Conservation (phyloP, 2,329 filamentous ascomycete species). For the Neofusicoccum ribis region DNA sequence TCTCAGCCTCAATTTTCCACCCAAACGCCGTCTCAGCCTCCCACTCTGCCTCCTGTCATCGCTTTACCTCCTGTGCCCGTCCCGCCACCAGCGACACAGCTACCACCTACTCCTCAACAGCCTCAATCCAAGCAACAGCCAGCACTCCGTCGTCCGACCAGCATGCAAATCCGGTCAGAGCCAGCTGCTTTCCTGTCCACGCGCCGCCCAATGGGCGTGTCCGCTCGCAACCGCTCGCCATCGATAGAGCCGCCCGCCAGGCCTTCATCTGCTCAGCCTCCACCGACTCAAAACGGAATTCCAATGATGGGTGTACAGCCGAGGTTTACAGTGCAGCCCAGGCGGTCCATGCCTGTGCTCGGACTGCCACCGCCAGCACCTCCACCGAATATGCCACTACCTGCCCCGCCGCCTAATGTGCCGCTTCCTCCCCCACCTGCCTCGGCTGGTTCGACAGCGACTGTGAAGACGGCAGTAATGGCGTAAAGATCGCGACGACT, state of each 20-base stretch:
- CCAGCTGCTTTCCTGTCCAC: slow-evolving; percentile 46
- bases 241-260: background rate
- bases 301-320: slow-evolving; percentile 16
- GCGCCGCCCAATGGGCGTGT: slow-evolving; percentile 28
- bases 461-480: slow-evolving; percentile 10
- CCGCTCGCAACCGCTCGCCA: background rate
- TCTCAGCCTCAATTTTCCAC: slow-evolving; percentile 3
- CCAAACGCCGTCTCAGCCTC: background rate
- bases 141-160: slow-evolving; percentile 43
- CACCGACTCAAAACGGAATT: background rate
- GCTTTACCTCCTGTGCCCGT: slow-evolving; percentile 22
- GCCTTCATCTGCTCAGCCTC: slow-evolving; percentile 4
- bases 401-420: slow-evolving; percentile 32
- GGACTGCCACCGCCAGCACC: slow-evolving; percentile 48
- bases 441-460: background rate
- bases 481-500: background rate
- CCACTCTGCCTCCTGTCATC: background rate
- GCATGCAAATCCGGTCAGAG: slow-evolving; percentile 46
- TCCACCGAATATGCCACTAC: slow-evolving; percentile 48
- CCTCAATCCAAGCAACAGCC: slow-evolving; percentile 21
- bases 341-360: slow-evolving; percentile 39
- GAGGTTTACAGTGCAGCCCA: background rate
- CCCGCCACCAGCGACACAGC: slow-evolving; percentile 19
- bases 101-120: slow-evolving; percentile 14
- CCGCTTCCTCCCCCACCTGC: slow-evolving; percentile 8